Base-by-base conservation (phyloP, 2,329 filamentous ascomycete species). In the Metarhizium sp. region DNA sequence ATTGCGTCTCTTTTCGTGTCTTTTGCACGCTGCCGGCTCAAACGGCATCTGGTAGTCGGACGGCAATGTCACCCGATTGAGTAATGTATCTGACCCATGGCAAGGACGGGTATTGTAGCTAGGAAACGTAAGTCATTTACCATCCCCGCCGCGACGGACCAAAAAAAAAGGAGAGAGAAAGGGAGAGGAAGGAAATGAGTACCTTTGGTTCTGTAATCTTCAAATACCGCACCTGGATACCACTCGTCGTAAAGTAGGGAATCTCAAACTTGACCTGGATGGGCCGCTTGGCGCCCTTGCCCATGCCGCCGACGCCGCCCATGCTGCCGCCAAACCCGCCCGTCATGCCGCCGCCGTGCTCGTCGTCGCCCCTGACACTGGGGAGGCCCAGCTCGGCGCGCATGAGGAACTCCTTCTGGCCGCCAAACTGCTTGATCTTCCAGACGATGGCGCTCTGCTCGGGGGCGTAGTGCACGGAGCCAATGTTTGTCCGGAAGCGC, bases 131-230 rank as follows among this genome's bases (percentile, higher is more conserved):
- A 51, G 57, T 49, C 55, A 59, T 11, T 8, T 29, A 34, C 32
- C 18, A 18, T 18, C 7, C 10, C 8, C 5, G n/a, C 30, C 16
- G 14, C 13, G 40, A 14, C 7, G 16, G 38, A 30, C 4, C 8
- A 29, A 52, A 30, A n/a, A 52, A 7, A 20, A 8, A 38, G 11
- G 7, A 32, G 32, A 11, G 32, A 10, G 32, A 10, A 11, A 11
- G 32, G 32, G 32, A 34, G 25, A 52, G 40, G 54, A 8, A 56
- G 25, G 25, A 4, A 25, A 25, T 25, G 25, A 25, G 66, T 77
- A 96, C 92, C 90, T 99, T 99, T 50, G 94, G 94, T 74, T 99
- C 94, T 60, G 95, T 97, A 67, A 99, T 99, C 81, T 99, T 99
- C 71, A 99, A 75, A 72, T 99, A 99, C 66, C 94, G 84, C 66